Conservation (phyloP, 1,284 basidiomycete genomes). For the Nidula niveotomentosa region DNA sequence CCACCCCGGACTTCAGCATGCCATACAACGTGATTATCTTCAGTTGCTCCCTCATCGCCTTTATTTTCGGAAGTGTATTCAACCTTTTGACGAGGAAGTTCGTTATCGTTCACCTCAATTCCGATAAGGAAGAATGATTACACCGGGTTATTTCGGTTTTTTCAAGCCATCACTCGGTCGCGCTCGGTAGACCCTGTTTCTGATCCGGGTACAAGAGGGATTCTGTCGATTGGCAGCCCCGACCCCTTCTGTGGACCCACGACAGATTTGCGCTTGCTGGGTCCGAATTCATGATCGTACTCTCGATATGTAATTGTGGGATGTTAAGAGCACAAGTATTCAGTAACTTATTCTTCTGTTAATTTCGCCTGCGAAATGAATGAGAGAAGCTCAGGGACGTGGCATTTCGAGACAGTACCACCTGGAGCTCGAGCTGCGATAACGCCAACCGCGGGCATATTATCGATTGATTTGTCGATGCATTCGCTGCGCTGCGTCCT, state of each 20-base stretch:
- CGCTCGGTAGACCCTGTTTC: background rate
- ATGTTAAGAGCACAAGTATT: background rate
- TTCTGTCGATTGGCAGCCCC: too few relatives aligned
- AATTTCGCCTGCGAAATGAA: background rate
- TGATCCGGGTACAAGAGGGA: background rate
- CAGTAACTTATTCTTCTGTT: background rate
- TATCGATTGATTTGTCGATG: background rate
- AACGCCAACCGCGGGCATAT: background rate
- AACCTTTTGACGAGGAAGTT: conserved; percentile 84
- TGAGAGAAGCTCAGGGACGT: background rate
- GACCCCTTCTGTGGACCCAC: too few relatives aligned
- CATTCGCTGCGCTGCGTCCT: background rate
- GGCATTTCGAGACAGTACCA: background rate
- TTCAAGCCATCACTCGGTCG: background rate
- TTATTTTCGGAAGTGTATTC: conserved; percentile 93
- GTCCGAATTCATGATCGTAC: background rate
- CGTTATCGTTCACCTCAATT: conserved; percentile 49
- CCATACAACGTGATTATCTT: conserved; percentile 99
- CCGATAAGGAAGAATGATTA: conserved; percentile 5
- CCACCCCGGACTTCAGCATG: conserved; percentile 99
- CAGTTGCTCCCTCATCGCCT: conserved; percentile 86
- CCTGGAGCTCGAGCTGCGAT: background rate
- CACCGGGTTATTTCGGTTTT: background rate
- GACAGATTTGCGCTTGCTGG: too few relatives aligned
- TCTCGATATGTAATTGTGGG: background rate